These are phyloP conservation scores for Starmera dryadoides DNA, from an alignment of 805 yeast genomes.

Conservation along the genomic window DNA sequence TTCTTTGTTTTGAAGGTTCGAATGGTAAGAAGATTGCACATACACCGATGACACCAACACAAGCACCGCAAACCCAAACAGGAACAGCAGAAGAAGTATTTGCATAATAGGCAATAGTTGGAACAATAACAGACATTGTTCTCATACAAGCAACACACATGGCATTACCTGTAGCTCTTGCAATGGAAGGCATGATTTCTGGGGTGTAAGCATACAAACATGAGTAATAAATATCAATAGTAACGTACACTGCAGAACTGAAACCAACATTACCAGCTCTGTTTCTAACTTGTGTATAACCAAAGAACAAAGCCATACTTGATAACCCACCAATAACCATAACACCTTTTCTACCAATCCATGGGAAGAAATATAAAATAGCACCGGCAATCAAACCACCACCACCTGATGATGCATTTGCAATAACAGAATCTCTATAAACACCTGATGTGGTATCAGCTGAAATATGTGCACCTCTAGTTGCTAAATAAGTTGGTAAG, in stretches of 20 bases:
- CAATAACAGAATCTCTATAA: constrained; percentile 39
- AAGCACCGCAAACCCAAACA: constrained; percentile 48
- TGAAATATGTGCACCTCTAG: constrained; percentile 38
- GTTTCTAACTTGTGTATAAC: constrained; percentile 55
- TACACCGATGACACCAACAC: constrained; percentile 40
- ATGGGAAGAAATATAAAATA: constrained; percentile 8
- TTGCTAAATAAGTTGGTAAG: constrained; percentile 40
- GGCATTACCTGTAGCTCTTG: constrained; percentile 54
- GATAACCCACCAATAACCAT: constrained; percentile 43
- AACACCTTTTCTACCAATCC: constrained; percentile 50
- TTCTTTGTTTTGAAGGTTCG: too few species aligned
- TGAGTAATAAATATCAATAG: constrained; percentile 44
- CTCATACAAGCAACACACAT: constrained; percentile 47
- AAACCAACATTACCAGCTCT: constrained; percentile 42
- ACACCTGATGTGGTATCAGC: constrained; percentile 32
- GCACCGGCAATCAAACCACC: constrained; percentile 48
- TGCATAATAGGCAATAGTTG: constrained; percentile 39
- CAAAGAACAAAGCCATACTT: constrained; percentile 51
- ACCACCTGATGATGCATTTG: constrained; percentile 34
- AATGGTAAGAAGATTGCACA: constrained; percentile 39
- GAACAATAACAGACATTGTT: constrained; percentile 47
- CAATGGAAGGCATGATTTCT: constrained; percentile 46
- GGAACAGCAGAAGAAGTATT: constrained; percentile 41
- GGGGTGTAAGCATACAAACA: constrained; percentile 62
- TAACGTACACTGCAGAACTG: constrained; percentile 34